phyloP scores from a whole-genome alignment of 176 grass and related monocot species.

The barley (Hordeum vulgare) region MorexV3_pseudomolecules_assembly NC_058522.1:443551441-443551940 shows the following conservation, averaged over 20 bases:
- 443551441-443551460: slow-evolving; percentile 6
- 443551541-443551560: neutral
- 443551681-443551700: neutral
- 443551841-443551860: slow-evolving; percentile 32
- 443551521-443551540: neutral
- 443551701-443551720: neutral
- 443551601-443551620: neutral
- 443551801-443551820: slow-evolving; percentile 49
- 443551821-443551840: slow-evolving; percentile 44
- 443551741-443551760: slow-evolving; percentile 8
- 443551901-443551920: slow-evolving; percentile 22
- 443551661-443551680: neutral
- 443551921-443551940: slow-evolving; percentile 8
- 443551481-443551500: neutral
- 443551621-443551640: neutral
- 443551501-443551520: neutral
- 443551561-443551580: neutral
- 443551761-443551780: slow-evolving; percentile 40
- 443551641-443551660: neutral
- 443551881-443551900: slow-evolving; percentile 50
- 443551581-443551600: neutral
- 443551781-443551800: slow-evolving; percentile 40
- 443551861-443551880: slow-evolving; percentile 51
- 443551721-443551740: neutral
- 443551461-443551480: neutral